Evolutionary conservation across 768 basidiomycete genomes (phyloP), one percentile per base, ranked within the genome.

Genomic region (Obba rivulosa): DNA sequence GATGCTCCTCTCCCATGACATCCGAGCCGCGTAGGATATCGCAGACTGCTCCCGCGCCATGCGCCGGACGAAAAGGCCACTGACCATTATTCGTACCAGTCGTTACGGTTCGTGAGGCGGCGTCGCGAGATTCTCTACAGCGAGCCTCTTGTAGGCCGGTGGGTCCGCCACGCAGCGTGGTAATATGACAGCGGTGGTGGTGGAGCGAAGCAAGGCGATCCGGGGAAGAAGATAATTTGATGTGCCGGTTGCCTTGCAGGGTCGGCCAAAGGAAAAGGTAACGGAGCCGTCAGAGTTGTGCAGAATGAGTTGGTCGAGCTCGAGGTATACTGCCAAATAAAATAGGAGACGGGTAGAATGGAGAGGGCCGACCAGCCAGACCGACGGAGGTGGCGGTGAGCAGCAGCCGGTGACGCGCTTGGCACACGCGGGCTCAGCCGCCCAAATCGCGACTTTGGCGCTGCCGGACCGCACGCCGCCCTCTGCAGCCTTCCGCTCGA

Each of bases 71-170:
- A 41, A 20, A 39, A 44, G 46, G 49, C 45, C 39, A 54, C 54
- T 55, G 45, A 55, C 54, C 54, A 55, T 55, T 46, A 41, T 46
- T 48, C 46, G 44, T 51, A 10, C 47, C 36, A 34, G 35, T 55
- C 54, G 54, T 55, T 34, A 51, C 10, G 28, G 13, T 5, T 31
- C 28, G 28, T 31, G 28, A 31, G 28, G 28, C 28, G 28, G 28
- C 28, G 28, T 31, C 28, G 28, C 13, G 28, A 13, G 28, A 31
- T 31, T 31, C 7, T 31, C 28, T 31, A 31, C 13, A 39, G 16
- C 16, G 17, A 22, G 5, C n/a, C 21, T 39, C 21, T 16, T 17
- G 16, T 39, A 17, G 5, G 17, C 38, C 21, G 38, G 38, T 17
- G 38, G 21, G 16, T 17, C 5, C 38, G 5, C n/a, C n/a, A 39